Percentiles rank a stretch among this genome's conserved stretches.
phyloP scores from a whole-genome alignment of 2,329 filamentous ascomycete species.

The Beauveria brongniartii region DNA sequence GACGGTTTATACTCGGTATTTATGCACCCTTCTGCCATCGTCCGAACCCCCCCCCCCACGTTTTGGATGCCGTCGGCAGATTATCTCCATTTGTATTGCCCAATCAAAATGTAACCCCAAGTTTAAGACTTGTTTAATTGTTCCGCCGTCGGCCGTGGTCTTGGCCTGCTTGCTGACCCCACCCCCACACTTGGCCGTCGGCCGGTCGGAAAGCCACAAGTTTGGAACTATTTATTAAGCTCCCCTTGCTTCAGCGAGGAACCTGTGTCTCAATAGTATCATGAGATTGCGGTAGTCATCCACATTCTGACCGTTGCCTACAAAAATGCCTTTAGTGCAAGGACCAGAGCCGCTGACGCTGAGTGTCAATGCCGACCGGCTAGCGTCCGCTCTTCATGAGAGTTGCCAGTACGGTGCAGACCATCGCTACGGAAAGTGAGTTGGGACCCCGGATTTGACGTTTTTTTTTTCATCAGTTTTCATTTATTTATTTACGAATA shows the following conservation, averaged over 20 bases:
- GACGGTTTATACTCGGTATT: background rate
- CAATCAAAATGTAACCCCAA: background rate
- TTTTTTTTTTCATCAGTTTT: background rate
- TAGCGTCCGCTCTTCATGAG: slow-evolving; percentile 23
- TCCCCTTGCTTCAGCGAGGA: background rate
- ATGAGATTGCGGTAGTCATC: too few relatives aligned
- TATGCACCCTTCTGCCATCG: background rate
- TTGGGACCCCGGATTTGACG: background rate
- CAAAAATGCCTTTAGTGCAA: background rate
- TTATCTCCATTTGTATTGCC: background rate
- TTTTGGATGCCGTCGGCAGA: slow-evolving; percentile 8
- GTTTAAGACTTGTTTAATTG: background rate
- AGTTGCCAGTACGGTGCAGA: slow-evolving; percentile 25
- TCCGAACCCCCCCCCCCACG: slow-evolving; percentile 7
- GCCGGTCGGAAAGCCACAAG: background rate
- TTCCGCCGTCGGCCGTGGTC: slow-evolving; percentile 18
- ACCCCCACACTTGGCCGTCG: slow-evolving; percentile 18
- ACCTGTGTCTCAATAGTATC: background rate
- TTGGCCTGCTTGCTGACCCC: slow-evolving; percentile 22
- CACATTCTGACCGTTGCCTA: background rate
- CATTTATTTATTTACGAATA: background rate
- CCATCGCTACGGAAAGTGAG: slow-evolving; percentile 24
- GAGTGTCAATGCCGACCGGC: slow-evolving; percentile 18
- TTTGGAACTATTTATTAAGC: background rate
- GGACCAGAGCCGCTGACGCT: background rate